Conservation (phyloP, 2,329 filamentous ascomycete species). For the Pseudogymnoascus sp. region DNA sequence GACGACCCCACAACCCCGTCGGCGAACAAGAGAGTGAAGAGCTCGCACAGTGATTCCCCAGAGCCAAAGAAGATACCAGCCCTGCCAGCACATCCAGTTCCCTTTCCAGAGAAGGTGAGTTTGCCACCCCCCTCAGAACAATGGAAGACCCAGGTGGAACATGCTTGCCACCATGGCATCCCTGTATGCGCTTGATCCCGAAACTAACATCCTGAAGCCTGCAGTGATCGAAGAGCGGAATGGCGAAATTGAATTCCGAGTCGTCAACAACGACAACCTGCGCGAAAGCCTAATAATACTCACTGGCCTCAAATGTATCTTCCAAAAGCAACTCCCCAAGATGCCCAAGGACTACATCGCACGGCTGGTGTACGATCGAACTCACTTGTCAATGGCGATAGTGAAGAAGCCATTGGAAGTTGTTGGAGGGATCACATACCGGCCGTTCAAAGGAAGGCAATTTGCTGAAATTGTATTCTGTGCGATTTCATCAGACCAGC, state of each 20-base stretch:
- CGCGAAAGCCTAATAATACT: constrained; percentile 88
- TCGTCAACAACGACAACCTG: constrained; percentile 92
- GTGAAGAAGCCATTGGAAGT: constrained; percentile 94
- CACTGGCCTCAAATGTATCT: constrained; percentile 93
- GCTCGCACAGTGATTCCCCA: constrained; percentile 33
- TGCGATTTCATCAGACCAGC: constrained; percentile 93
- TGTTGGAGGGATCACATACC: constrained; percentile 94
- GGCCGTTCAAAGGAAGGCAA: constrained; percentile 81
- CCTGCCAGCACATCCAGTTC: constrained; percentile 55
- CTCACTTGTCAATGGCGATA: constrained; percentile 92
- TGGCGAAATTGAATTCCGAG: constrained; percentile 92
- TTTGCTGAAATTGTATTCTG: constrained; percentile 99
- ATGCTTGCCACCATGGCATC: not conserved
- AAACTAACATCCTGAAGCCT: constrained; percentile 44
- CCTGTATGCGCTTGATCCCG: not conserved
- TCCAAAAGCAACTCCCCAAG: constrained; percentile 96
- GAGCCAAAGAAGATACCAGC: constrained; percentile 44
- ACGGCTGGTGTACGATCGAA: constrained; percentile 91
- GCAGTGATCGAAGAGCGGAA: constrained; percentile 89
- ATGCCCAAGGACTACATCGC: constrained; percentile 99
- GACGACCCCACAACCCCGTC: constrained; percentile 56
- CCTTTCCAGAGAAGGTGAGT: constrained; percentile 78
- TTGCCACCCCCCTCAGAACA: not conserved
- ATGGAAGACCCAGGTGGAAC: not conserved
- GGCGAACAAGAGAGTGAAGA: constrained; percentile 59